A percentile compares a stretch with the other conserved stretches of the same genome.
These are phyloP conservation scores for Candida quercuum DNA, from an alignment of 805 yeast species.

Conservation along the genomic window DNA sequence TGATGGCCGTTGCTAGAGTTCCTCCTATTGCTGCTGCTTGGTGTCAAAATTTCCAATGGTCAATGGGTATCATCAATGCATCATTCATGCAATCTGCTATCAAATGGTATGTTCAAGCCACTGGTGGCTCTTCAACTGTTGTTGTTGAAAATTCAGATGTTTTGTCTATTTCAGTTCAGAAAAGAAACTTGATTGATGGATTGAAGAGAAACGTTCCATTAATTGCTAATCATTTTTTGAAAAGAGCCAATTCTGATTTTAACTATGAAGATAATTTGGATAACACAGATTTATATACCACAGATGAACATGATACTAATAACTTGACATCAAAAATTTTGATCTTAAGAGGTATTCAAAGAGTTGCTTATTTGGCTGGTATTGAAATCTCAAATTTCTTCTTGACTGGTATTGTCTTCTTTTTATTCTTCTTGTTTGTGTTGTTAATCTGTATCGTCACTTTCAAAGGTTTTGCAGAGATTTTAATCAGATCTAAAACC, in stretches of 20 bases:
- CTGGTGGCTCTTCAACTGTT: constrained; percentile 85
- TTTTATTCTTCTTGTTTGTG: constrained; percentile 68
- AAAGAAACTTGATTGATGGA: constrained; percentile 28
- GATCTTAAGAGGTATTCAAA: constrained; percentile 83
- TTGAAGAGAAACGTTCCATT: constrained; percentile 9
- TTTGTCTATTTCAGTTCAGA: constrained; percentile 83
- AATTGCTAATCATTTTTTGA: constrained; percentile 21
- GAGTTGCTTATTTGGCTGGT: constrained; percentile 79
- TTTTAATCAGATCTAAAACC: constrained; percentile 48
- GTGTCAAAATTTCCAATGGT: constrained; percentile 96
- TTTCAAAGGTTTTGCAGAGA: constrained; percentile 68
- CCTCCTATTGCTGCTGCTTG: constrained; percentile 98
- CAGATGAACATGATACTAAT: constrained; percentile 58
- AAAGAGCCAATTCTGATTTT: constrained; percentile 36
- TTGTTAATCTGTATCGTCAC: constrained; percentile 48
- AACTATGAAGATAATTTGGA: constrained; percentile 41
- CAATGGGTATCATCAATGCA: constrained; percentile 82
- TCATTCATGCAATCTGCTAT: constrained; percentile 77
- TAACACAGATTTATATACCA: constrained; percentile 53
- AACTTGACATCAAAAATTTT: constrained; percentile 62
- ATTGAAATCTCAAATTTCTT: constrained; percentile 86
- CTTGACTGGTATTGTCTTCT: constrained; percentile 81
- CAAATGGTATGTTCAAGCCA: constrained; percentile 91
- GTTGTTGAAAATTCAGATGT: constrained; percentile 57
- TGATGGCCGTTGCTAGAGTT: constrained; percentile 89